Evolutionary conservation across 805 yeast genomes (phyloP), one percentile per base, ranked within the genome.

Genomic region (Saccharomycopsis fibuligera): DNA sequence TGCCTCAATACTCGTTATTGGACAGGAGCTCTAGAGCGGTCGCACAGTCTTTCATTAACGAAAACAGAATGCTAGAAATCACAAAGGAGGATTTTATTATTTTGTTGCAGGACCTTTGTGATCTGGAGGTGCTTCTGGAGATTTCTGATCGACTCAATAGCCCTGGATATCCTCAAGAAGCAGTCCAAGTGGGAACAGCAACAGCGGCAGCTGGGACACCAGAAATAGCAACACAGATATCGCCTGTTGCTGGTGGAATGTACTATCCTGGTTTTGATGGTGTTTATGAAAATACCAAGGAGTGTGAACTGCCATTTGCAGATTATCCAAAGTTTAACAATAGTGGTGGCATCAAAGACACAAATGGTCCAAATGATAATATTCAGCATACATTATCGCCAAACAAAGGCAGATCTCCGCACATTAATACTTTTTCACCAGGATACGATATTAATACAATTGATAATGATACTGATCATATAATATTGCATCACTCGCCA

Each of bases 91-190:
- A 41, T 19, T 30, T 41, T 17, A 10, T 29, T 9, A 30, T 41
- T 17, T 41, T 41, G 37, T 27, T 41, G 14, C 17, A 41, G 4
- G 45, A 41, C 33, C 19, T 41, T 5, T 12, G 45, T n/a, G 30
- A 21, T 24, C 8, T 17, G 9, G 17, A 35, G 5, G 37, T 35
- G 9, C 37, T 35, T 12, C 16, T 12, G 6, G 9, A 8, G 9
- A 23, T 23, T 24, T 6, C 8, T 8, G 12, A 27, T 27, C 8
- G 8, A 27, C 31, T 8, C 31, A 27, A 27, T 27, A 27, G 10
- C 8, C n/a, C n/a, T n/a, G n/a, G n/a, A n/a, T n/a, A n/a, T n/a
- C 12, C 12, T 8, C 31, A 27, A 27, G 31, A 27, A 12, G 12
- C 10, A 27, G 37, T 33, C 14, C 17, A 12, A 12, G 12, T 29